Conservation (phyloP, 2,329 filamentous ascomycete genomes). For the Trichoderma citrinoviride region DNA sequence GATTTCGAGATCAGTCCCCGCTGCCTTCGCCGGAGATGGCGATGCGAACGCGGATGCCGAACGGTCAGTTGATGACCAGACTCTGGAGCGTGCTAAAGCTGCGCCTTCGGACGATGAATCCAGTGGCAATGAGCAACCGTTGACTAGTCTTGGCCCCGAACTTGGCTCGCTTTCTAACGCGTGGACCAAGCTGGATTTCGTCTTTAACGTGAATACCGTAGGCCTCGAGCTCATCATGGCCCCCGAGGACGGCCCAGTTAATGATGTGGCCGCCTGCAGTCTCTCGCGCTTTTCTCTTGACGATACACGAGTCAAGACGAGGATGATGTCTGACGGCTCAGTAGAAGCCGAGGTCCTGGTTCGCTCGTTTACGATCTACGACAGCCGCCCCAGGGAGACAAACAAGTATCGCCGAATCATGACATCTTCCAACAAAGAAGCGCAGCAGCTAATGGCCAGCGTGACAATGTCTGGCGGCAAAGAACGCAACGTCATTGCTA, state of each 20-base stretch:
- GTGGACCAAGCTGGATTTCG: constrained; percentile 91
- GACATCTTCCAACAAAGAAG: constrained; percentile 91
- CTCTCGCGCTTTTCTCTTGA: constrained; percentile 93
- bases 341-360: constrained; percentile 91
- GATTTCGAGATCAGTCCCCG: constrained; percentile 81
- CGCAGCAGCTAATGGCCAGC: constrained; percentile 98
- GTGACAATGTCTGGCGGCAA: constrained; percentile 85
- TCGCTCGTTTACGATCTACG: constrained; percentile 89
- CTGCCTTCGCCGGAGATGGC: constrained; percentile 68
- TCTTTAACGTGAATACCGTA: constrained; percentile 85
- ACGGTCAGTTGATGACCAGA: constrained; percentile 65
- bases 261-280: constrained; percentile 72
- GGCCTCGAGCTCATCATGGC: constrained; percentile 84
- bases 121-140: constrained; percentile 38
- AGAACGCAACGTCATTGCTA: constrained; percentile 79
- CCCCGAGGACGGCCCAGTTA: constrained; percentile 72
- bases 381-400: constrained; percentile 81
- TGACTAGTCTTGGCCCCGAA: constrained; percentile 65
- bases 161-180: constrained; percentile 64
- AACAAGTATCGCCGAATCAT: constrained; percentile 99
- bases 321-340: constrained; percentile 88
- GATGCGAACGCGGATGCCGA: constrained; percentile 74
- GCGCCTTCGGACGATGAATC: constrained; percentile 34
- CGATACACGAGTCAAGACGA: constrained; percentile 84
- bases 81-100: constrained; percentile 48